Evolutionary conservation across 331 rosid genomes (phyloP).

Genomic region (Malus hybrid): DNA sequence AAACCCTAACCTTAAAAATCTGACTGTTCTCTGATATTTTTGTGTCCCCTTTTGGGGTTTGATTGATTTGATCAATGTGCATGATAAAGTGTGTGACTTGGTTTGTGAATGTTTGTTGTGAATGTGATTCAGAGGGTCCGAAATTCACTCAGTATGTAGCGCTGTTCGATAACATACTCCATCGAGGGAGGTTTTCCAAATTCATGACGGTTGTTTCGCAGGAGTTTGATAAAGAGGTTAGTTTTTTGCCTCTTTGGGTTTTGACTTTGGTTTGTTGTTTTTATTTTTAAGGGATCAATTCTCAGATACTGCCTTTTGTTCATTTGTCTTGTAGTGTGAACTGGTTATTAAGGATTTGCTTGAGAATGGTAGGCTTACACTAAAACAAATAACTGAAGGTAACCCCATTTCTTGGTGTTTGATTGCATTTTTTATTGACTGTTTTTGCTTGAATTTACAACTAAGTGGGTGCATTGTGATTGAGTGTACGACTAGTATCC

Average conservation of each 20-base stretch:
- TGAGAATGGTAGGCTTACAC: slow-evolving; percentile 74
- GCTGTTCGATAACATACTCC: slow-evolving; percentile 63
- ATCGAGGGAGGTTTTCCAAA: slow-evolving; percentile 73
- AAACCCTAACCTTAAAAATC: background rate
- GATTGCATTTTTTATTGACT: background rate
- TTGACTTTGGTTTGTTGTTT: slow-evolving; percentile 3
- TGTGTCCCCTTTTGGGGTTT: background rate
- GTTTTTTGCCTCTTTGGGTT: slow-evolving; percentile 12
- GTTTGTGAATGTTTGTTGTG: slow-evolving; percentile 24
- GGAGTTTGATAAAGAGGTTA: slow-evolving; percentile 51
- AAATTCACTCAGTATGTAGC: slow-evolving; percentile 44
- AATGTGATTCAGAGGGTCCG: slow-evolving; percentile 15
- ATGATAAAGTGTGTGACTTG: background rate
- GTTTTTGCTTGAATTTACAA: background rate
- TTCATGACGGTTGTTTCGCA: slow-evolving; percentile 48
- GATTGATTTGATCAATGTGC: background rate
- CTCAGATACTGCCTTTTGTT: slow-evolving; percentile 7
- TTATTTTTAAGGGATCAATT: background rate
- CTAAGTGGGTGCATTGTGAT: background rate
- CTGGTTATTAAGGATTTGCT: slow-evolving; percentile 67
- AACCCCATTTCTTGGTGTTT: slow-evolving; percentile 47
- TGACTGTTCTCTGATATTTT: background rate
- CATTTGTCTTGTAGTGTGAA: slow-evolving; percentile 41
- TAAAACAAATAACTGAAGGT: slow-evolving; percentile 60
- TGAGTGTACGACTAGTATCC: background rate